A percentile compares a stretch with the other conserved stretches of the same genome.
These are phyloP conservation scores for Ascoidea asiatica DNA, from an alignment of 805 yeast genomes.

Conservation along the genomic window DNA sequence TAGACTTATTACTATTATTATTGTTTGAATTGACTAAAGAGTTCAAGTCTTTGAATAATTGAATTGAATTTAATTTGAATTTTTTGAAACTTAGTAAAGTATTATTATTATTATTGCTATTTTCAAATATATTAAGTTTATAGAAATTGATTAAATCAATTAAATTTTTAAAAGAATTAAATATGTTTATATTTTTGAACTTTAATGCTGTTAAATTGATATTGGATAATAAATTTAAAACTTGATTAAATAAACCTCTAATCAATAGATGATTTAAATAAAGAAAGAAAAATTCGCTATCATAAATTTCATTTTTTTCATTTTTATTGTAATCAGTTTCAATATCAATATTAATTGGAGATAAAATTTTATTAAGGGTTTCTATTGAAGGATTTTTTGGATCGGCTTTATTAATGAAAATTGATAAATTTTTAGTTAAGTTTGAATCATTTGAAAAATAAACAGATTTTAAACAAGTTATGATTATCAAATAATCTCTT, in stretches of 20 bases:
- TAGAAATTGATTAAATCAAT: conserved; percentile 13
- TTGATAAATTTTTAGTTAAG: conserved; percentile 30
- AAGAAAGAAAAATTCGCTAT: conserved; percentile 47
- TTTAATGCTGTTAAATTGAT: conserved; percentile 29
- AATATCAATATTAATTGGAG: background rate
- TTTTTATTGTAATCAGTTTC: too few relatives aligned
- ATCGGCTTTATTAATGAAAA: conserved; percentile 62
- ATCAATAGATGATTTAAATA: conserved; percentile 40
- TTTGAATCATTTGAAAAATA: conserved; percentile 28
- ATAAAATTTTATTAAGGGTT: conserved; percentile 29
- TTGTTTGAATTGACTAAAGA: conserved; percentile 1
- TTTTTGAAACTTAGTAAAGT: background rate
- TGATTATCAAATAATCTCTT: conserved; percentile 34
- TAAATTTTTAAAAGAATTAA: conserved; percentile 4
- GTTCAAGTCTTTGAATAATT: background rate
- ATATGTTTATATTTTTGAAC: background rate
- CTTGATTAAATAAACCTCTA: conserved; percentile 50
- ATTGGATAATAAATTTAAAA: conserved; percentile 30
- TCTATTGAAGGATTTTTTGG: conserved; percentile 43
- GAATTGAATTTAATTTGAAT: background rate
- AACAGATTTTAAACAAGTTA: conserved; percentile 45
- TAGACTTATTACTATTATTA: conserved; percentile 3
- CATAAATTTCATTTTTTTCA: conserved; percentile 28
- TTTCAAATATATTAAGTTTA: conserved; percentile 1
- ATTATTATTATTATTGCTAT: conserved; percentile 1